Evolutionary conservation across 345 rosid species (phyloP).

Genomic region (Eucalyptus viminalis): DNA sequence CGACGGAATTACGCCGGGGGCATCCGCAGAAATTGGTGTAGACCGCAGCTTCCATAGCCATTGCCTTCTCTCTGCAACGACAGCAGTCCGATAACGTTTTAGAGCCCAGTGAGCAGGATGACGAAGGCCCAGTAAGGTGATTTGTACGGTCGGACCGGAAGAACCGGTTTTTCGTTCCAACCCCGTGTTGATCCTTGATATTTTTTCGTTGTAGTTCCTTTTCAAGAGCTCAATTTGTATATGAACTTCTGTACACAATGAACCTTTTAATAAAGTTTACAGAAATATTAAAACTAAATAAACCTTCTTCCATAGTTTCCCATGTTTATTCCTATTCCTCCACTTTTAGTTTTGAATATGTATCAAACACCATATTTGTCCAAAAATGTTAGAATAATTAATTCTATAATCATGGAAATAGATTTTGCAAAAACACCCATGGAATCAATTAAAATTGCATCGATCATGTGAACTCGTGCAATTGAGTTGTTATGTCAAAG

Average conservation of each 20-base stretch:
- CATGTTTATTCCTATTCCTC: not conserved
- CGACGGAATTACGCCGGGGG: not conserved
- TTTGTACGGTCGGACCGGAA: not conserved
- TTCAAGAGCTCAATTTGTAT: not conserved
- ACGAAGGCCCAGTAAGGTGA: not conserved
- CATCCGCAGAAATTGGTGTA: not conserved
- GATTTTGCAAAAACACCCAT: not conserved
- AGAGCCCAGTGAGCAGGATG: not conserved
- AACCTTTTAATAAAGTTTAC: not conserved
- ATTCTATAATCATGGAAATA: not conserved
- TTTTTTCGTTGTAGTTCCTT: not conserved
- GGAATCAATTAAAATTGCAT: not conserved
- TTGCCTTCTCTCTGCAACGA: not conserved
- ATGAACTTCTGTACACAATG: not conserved
- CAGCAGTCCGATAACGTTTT: not conserved
- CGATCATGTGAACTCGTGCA: not conserved
- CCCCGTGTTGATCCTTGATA: not conserved
- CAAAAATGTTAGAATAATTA: not conserved
- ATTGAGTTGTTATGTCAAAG: not conserved
- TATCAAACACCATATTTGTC: not conserved
- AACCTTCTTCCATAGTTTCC: not conserved
- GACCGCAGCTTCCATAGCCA: not conserved
- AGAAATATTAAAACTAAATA: not conserved
- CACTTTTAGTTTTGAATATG: not conserved
- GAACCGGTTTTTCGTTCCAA: not conserved